Conservation (phyloP, 2,329 filamentous ascomycete genomes). For the Colletotrichum phormii region DNA sequence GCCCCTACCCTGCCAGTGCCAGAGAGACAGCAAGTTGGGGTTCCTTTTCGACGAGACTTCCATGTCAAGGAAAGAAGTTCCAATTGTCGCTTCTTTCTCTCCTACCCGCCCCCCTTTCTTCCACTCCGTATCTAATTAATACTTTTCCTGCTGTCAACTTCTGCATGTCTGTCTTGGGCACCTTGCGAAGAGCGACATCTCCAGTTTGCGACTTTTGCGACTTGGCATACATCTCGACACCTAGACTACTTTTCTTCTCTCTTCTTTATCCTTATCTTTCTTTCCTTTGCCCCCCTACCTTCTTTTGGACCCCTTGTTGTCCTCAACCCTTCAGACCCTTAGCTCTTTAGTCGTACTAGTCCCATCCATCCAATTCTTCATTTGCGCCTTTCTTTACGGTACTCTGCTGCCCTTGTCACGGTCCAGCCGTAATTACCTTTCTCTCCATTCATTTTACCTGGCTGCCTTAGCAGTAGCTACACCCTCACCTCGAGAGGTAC, state of each 20-base stretch:
- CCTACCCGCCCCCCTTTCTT: background rate
- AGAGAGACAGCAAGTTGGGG: background rate
- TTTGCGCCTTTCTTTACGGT: constrained; percentile 3
- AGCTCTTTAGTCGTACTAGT: background rate
- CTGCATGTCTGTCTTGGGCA: background rate
- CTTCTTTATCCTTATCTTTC: background rate
- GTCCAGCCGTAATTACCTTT: constrained; percentile 12
- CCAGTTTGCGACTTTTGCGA: background rate
- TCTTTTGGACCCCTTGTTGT: constrained; percentile 17
- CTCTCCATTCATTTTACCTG: background rate
- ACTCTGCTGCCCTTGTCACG: constrained; percentile 5
- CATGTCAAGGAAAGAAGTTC: background rate
- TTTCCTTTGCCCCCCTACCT: background rate
- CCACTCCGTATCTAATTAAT: background rate
- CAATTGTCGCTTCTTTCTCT: background rate
- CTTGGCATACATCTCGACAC: background rate
- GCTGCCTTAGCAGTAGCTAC: background rate
- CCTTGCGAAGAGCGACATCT: too few relatives aligned
- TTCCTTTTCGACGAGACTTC: background rate
- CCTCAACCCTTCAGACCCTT: constrained; percentile 4
- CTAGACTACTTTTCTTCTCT: background rate
- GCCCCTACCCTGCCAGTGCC: background rate
- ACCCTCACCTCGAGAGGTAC: background rate
- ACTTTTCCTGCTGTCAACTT: constrained; percentile 10
- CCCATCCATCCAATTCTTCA: background rate